phyloP scores from a whole-genome alignment of 2,329 filamentous ascomycete genomes.

The Colletotrichum phormii region DNA sequence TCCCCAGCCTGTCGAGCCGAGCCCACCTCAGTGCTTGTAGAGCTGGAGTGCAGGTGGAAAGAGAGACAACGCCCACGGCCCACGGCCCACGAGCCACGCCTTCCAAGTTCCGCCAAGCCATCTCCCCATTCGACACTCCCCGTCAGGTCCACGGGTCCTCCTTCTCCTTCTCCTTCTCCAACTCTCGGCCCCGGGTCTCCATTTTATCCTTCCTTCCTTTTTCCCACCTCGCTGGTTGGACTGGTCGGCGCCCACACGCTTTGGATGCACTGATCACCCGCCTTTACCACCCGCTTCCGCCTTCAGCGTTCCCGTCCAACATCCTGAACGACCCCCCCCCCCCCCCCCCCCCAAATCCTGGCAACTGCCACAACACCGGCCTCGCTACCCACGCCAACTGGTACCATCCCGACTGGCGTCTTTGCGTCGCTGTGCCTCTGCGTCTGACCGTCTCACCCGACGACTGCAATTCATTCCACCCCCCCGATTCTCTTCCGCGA shows the following conservation, averaged over 20 bases:
- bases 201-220: conserved; percentile 19
- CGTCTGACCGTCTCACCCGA: conserved; percentile 30
- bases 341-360: conserved; percentile 28
- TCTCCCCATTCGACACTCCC: conserved; percentile 15
- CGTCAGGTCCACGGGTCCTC: neutral
- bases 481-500: conserved; percentile 8
- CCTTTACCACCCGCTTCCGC: conserved; percentile 12
- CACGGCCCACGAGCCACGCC: conserved; percentile 16
- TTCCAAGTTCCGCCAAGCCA: conserved; percentile 1
- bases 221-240: conserved; percentile 9
- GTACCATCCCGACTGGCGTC: conserved; percentile 27
- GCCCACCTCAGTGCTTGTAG: neutral
- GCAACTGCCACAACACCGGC: conserved; percentile 31
- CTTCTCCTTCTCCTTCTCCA: conserved; percentile 23
- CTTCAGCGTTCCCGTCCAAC: conserved; percentile 5
- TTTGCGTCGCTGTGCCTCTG: conserved; percentile 18
- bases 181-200: conserved; percentile 18
- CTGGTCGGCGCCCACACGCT: neutral
- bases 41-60: neutral
- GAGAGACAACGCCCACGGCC: conserved; percentile 6
- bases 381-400: conserved; percentile 28
- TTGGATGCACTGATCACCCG: conserved; percentile 27
- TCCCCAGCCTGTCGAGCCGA: neutral
- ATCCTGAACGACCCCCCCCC: conserved; percentile 6
- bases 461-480: neutral